phyloP scores from a whole-genome alignment of 768 basidiomycete species.

The Tubosaeta sp. region DNA sequence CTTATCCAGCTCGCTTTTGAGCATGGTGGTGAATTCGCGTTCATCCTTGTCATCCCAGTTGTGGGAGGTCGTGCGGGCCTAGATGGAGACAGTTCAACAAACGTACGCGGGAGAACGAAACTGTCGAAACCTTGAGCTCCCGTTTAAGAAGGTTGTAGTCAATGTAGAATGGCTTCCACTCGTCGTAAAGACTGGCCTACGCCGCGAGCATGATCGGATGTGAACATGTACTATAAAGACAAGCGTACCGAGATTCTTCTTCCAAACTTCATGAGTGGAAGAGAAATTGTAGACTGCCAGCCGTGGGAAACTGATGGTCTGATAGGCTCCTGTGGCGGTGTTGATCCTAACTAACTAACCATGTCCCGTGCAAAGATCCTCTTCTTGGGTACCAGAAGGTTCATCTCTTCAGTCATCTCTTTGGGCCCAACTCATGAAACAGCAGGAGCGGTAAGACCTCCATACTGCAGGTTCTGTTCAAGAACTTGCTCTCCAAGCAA shows the following conservation, averaged over 20 bases:
- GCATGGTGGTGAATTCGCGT: constrained; percentile 69
- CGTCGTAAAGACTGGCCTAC: constrained; percentile 79
- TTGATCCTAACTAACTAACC: background rate
- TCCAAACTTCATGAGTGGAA: constrained; percentile 68
- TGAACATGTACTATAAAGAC: background rate
- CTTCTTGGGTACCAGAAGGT: constrained; percentile 70
- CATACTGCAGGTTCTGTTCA: constrained; percentile 88
- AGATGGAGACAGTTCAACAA: background rate
- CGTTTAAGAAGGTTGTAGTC: constrained; percentile 88
- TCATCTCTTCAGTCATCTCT: background rate
- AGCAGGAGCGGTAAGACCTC: constrained; percentile 88
- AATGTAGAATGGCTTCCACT: constrained; percentile 89
- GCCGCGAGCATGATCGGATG: background rate
- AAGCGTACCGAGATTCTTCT: constrained; percentile 63
- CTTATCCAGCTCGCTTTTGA: constrained; percentile 88
- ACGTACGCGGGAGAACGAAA: background rate
- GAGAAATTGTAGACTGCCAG: background rate
- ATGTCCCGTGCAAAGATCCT: constrained; percentile 59
- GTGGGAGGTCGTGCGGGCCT: constrained; percentile 50
- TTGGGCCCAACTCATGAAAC: background rate
- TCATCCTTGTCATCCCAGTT: constrained; percentile 80
- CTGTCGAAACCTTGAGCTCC: constrained; percentile 67
- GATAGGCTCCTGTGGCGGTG: constrained; percentile 4
- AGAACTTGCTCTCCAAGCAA: constrained; percentile 74
- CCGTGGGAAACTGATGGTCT: constrained; percentile 8